These are phyloP conservation scores for Ogataea philodendri DNA, from an alignment of 805 yeast genomes.

Conservation along the genomic window DNA sequence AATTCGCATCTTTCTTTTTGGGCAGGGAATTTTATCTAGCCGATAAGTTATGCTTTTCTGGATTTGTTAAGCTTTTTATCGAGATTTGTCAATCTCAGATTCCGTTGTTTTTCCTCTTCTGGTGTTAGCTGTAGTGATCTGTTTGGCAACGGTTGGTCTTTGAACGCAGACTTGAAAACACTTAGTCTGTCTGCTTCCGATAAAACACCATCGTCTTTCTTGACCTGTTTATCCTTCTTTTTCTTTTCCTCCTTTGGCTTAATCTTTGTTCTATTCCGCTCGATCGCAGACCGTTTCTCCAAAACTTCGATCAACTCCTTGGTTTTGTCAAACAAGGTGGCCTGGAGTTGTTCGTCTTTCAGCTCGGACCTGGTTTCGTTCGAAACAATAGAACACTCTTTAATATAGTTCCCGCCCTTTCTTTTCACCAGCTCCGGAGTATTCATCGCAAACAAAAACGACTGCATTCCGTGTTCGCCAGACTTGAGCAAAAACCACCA, in stretches of 20 bases:
- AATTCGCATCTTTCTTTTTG: background rate
- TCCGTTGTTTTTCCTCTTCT: constrained; percentile 16
- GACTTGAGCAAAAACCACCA: constrained; percentile 81
- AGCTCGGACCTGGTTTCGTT: constrained; percentile 62
- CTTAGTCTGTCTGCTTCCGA: constrained; percentile 18
- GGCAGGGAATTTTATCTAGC: constrained; percentile 1
- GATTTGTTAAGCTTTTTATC: constrained; percentile 24
- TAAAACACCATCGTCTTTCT: constrained; percentile 1
- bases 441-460: constrained; percentile 62
- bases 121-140: constrained; percentile 7
- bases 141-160: constrained; percentile 11
- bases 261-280: constrained; percentile 45
- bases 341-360: constrained; percentile 56
- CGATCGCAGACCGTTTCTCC: constrained; percentile 72
- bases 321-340: constrained; percentile 58
- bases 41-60: constrained; percentile 10
- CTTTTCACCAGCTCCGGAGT: constrained; percentile 65
- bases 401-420: constrained; percentile 67
- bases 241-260: constrained; percentile 2
- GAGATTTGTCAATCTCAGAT: constrained; percentile 21
- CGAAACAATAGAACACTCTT: constrained; percentile 62
- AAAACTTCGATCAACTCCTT: constrained; percentile 51
- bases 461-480: constrained; percentile 76
- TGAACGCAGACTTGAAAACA: constrained; percentile 27
- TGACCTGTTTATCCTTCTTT: background rate